A percentile compares a stretch with the other conserved stretches of the same genome.
Conservation (phyloP, 345 rosid genomes). For the Rhizophora mangle region DNA sequence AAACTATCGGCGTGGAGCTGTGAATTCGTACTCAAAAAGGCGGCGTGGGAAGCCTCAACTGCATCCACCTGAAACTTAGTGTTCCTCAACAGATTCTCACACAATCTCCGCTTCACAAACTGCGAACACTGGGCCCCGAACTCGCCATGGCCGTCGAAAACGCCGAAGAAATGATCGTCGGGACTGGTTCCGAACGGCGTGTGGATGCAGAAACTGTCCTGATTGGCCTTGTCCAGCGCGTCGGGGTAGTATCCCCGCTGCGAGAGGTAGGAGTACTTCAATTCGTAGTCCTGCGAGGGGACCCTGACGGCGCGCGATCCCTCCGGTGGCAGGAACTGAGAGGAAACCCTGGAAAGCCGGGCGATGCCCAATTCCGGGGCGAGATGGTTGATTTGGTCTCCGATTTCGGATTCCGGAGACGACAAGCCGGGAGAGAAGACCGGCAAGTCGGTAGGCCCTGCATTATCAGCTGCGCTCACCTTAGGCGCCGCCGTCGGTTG, state of each 20-base stretch:
- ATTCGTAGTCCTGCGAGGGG: constrained; percentile 56
- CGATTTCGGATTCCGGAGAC: constrained; percentile 38
- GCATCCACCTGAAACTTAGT: constrained; percentile 59
- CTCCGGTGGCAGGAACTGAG: constrained; percentile 87
- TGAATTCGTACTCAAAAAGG: constrained; percentile 60
- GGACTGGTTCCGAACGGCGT: constrained; percentile 73
- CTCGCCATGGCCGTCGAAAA: constrained; percentile 98
- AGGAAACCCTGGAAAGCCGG: constrained; percentile 82
- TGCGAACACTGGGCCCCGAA: constrained; percentile 90
- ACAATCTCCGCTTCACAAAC: constrained; percentile 67
- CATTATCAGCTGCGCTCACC: constrained; percentile 4
- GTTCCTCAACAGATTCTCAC: constrained; percentile 81
- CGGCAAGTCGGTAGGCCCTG: constrained; percentile 34
- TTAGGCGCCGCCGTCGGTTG: constrained; percentile 3
- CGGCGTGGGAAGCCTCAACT: constrained; percentile 68
- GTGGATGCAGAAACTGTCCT: constrained; percentile 93
- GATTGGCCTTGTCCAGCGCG: constrained; percentile 92
- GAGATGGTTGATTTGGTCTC: constrained; percentile 52
- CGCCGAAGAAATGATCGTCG: constrained; percentile 83
- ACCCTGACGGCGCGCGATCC: constrained; percentile 69
- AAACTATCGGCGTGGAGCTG: constrained; percentile 71
- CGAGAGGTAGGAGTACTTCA: constrained; percentile 72
- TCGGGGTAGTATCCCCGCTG: constrained; percentile 97
- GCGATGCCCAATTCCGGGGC: constrained; percentile 61
- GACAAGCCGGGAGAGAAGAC: constrained; percentile 53